phyloP scores from a whole-genome alignment of 2,329 filamentous ascomycete genomes.

The Clarireedia paspali region DNA sequence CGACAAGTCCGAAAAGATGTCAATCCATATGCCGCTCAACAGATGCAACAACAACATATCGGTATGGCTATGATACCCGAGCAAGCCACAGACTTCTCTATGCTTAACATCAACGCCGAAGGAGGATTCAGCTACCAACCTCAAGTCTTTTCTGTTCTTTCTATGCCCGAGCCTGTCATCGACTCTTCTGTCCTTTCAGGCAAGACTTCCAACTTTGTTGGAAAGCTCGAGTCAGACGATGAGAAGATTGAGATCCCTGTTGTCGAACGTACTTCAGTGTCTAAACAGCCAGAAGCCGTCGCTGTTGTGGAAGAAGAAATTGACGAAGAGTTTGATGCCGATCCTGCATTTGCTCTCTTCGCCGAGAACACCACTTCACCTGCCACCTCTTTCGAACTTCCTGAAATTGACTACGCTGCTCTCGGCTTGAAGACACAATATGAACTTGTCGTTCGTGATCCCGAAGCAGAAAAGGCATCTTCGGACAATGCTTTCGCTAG shows the following conservation, averaged over 20 bases:
- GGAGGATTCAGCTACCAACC: slow-evolving; percentile 54
- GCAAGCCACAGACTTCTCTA: slow-evolving; percentile 65
- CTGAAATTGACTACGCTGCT: slow-evolving; percentile 41
- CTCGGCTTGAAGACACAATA: slow-evolving; percentile 56
- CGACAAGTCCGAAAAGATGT: slow-evolving; percentile 56
- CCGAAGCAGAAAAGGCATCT: slow-evolving; percentile 39
- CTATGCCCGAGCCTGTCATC: slow-evolving; percentile 50
- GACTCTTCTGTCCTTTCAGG: slow-evolving; percentile 59
- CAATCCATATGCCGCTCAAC: slow-evolving; percentile 48
- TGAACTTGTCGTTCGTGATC: slow-evolving; percentile 52
- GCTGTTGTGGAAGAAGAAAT: slow-evolving; percentile 24
- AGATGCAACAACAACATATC: slow-evolving; percentile 55
- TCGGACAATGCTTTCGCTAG: slow-evolving; percentile 16
- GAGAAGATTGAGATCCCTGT: slow-evolving; percentile 42
- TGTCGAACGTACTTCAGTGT: slow-evolving; percentile 35
- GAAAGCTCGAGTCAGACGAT: slow-evolving; percentile 33
- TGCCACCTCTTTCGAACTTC: slow-evolving; percentile 29
- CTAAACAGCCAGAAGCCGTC: slow-evolving; percentile 9
- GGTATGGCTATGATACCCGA: slow-evolving; percentile 81
- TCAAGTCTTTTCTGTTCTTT: slow-evolving; percentile 65
- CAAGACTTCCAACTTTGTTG: slow-evolving; percentile 51
- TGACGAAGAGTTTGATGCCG: slow-evolving; percentile 54
- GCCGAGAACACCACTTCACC: slow-evolving; percentile 31
- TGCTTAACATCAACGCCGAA: slow-evolving; percentile 53
- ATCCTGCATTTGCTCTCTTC: slow-evolving; percentile 55